These are phyloP conservation scores for Fusarium sp. DNA, from an alignment of 2,329 filamentous ascomycete species.

Conservation along the genomic window DNA sequence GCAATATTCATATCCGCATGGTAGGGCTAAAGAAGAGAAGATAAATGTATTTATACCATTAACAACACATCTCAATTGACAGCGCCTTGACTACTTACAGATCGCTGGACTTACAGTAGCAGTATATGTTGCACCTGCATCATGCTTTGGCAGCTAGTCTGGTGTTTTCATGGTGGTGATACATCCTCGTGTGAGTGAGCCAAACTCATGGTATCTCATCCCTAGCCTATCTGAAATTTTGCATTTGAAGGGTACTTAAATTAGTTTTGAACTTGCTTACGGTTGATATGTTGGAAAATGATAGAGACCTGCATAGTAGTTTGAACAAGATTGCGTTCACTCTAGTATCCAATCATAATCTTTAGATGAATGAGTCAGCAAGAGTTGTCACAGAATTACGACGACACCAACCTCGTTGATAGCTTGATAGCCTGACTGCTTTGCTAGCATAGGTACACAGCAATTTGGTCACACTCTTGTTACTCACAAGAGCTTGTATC, in stretches of 20 bases:
- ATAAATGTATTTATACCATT: background rate
- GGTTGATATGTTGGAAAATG: no score
- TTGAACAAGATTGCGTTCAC: slow-evolving; percentile 4
- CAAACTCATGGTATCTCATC: no score
- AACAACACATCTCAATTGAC: background rate
- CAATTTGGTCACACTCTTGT: background rate
- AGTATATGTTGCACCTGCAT: background rate
- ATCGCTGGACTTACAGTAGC: no score
- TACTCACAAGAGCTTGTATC: background rate
- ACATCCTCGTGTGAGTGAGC: no score
- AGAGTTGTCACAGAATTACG: slow-evolving; percentile 12
- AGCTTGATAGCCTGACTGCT: background rate
- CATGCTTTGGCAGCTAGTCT: no score
- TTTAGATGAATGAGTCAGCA: slow-evolving; percentile 30
- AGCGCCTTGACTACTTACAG: no score
- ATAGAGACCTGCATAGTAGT: no score
- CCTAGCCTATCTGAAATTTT: no score
- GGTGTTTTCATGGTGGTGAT: no score
- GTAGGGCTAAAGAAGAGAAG: background rate
- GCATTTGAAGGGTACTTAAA: no score
- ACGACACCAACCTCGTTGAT: slow-evolving; percentile 11
- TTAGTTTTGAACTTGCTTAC: no score
- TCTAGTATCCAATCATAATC: slow-evolving; percentile 8
- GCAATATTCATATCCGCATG: slow-evolving; percentile 6
- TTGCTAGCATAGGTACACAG: background rate